Base-by-base conservation (phyloP, 202 grass and related monocot species). In the Setaria italica region DNA sequence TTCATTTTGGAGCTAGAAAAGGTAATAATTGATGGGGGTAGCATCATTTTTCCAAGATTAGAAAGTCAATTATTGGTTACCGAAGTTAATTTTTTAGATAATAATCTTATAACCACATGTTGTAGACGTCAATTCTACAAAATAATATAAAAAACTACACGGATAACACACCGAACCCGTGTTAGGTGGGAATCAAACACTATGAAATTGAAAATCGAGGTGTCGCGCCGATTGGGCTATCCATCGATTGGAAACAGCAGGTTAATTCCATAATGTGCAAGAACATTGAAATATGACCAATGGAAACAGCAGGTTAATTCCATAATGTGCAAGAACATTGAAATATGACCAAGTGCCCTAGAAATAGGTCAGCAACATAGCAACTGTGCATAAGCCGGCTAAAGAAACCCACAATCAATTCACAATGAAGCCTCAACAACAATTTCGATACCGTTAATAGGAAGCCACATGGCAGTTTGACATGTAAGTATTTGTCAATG, bases 391-490 rank as follows among this genome's bases (percentile, higher is more conserved):
- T 21, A 47, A 11, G 37, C 9, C 16, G 17, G 8, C 50, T 55
- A 37, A 11, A 76, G 10, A 8, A 54, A 14, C 14, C n/a, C 51
- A 50, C 9, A 19, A 59, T 2, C 19, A 12, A 25, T 29, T 45
- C 43, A 48, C 21, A 62, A 30, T 12, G 34, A 77, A 11, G 37
- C 35, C 63, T 86, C 29, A 71, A 5, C 64, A 8, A 65, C 55
- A 82, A 85, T 34, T 48, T 17, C 33, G 55, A 63, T 39, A 48
- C 63, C 35, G 53, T 49, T 72, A 72, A 5, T 39, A 30, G 33
- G 32, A 65, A 33, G 13, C 1, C n/a, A 41, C 48, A 79, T 41
- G 79, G 30, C 50, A 79, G 29, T 33, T 76, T 43, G 32, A 60
- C 70, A 51, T 71, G 4, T 4, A 20, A 42, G 17, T 33, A 16